Percentiles rank a stretch among this genome's conserved stretches.
Conservation (phyloP, 73 alveolate genomes). For the Effrenium voratum region DNA sequence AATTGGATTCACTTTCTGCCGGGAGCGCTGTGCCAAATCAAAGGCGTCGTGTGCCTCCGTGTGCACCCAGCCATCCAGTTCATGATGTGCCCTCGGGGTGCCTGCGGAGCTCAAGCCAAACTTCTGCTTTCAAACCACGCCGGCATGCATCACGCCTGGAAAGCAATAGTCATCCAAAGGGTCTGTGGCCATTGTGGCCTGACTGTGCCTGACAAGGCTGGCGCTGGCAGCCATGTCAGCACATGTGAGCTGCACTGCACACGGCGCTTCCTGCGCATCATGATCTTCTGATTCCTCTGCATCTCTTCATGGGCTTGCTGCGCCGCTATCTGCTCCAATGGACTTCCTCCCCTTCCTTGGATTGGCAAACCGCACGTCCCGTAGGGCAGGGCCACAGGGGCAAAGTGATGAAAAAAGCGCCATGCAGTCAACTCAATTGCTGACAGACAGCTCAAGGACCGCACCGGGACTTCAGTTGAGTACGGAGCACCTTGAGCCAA, state of each 20-base stretch:
- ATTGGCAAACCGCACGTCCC: too few relatives aligned
- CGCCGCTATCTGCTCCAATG: conserved; percentile 63
- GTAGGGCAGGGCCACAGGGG: too few relatives aligned
- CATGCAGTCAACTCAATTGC: background rate
- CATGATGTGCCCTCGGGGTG: conserved; percentile 69
- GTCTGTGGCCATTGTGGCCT: background rate
- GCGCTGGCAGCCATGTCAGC: background rate
- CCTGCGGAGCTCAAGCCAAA: conserved; percentile 3
- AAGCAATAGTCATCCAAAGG: conserved; percentile 69
- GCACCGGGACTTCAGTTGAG: background rate
- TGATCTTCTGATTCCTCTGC: background rate
- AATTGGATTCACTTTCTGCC: too few relatives aligned
- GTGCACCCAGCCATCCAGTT: conserved; percentile 59
- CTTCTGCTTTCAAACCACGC: background rate
- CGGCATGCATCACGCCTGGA: conserved; percentile 30
- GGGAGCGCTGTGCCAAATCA: conserved; percentile 18
- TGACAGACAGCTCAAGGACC: background rate
- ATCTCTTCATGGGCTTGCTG: conserved; percentile 46
- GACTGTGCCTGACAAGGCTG: conserved; percentile 6
- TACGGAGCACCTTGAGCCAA: too few relatives aligned
- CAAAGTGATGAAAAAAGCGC: background rate
- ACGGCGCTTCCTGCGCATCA: background rate
- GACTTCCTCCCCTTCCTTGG: conserved; percentile 33
- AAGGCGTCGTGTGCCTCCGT: conserved; percentile 77
- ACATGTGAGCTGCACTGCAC: too few relatives aligned